phyloP scores from a whole-genome alignment of 306 rosid genomes.

The Herpetospermum pedunculosum region DNA sequence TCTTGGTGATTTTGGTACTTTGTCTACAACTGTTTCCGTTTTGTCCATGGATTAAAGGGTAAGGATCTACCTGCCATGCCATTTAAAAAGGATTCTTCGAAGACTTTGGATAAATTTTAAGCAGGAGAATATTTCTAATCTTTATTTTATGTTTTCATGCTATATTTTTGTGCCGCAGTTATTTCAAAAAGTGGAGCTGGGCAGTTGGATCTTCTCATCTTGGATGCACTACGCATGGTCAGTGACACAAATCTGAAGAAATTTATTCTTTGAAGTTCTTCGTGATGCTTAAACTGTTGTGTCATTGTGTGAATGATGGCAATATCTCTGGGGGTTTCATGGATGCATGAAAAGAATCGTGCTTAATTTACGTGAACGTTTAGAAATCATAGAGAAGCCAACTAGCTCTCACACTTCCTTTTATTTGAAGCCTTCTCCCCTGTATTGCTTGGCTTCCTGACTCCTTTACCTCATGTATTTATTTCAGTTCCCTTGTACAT shows the following conservation, averaged over 20 bases:
- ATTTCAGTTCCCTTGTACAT: background rate
- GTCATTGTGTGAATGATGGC: background rate
- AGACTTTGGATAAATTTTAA: background rate
- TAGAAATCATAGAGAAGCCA: background rate
- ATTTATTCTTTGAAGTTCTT: background rate
- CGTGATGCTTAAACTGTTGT: background rate
- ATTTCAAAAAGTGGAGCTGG: constrained; percentile 87
- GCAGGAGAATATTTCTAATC: background rate
- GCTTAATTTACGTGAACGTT: background rate
- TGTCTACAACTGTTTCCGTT: background rate
- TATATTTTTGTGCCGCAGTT: constrained; percentile 32
- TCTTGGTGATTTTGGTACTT: background rate
- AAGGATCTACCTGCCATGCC: background rate
- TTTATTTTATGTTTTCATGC: background rate
- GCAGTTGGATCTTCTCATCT: constrained; percentile 82
- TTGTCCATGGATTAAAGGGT: background rate
- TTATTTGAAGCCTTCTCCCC: background rate
- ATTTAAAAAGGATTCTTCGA: background rate
- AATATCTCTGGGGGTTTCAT: background rate
- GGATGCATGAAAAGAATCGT: background rate
- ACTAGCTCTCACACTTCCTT: background rate
- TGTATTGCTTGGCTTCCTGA: background rate
- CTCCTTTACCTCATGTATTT: background rate
- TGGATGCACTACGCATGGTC: constrained; percentile 71
- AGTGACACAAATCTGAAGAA: constrained; percentile 10